Base-by-base conservation (phyloP, 306 rosid species). In the Sechiopsis laciniata region DNA sequence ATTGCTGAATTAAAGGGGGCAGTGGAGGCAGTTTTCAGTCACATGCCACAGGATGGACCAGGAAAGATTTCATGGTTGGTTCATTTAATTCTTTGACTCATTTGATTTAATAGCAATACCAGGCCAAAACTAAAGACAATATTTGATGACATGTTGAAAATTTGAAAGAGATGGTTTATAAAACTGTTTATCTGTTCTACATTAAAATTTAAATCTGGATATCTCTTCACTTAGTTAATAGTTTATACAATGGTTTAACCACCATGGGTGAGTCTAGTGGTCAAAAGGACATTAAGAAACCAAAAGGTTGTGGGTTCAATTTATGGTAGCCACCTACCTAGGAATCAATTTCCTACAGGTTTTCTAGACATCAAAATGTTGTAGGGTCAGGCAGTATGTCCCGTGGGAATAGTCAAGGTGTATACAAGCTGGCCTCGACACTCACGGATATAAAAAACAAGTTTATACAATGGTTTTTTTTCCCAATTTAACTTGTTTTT, bases 1-100 rank as follows among this genome's bases (percentile, higher is more conserved):
- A 81, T 93, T 77, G 86, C 83, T 3, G 90, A 85, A 51, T 85
- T 90, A 32, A 90, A 85, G 78, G 79, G 58, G 52, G 90, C 96
- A 0, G 94, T 93, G 55, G 94, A 93, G 82, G 82, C 79, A 0
- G 86, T 80, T 72, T 93, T 90, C 71, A 76, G 81, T 75, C 84
- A 85, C 87, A 75, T 86, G 86, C 96, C 97, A 58, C 87, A 76
- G 86, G 74, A 77, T 46, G 98, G 90, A 8, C 89, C 92, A 0
- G 87, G 84, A 61, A 86, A 87, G 81, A 87, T 93, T 74, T 88
- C 96, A 68, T 93, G 97, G 98, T 92, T 73, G 68, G 80, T 81
- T 58, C 75, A 53, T 76, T 13, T 21, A 17, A 26, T 35, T 5
- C 45, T 67, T 58, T 60, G 26, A 54, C 50, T 51, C 29, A 29